Conservation (phyloP, 345 rosid species). For the Carallia brachiata region DNA sequence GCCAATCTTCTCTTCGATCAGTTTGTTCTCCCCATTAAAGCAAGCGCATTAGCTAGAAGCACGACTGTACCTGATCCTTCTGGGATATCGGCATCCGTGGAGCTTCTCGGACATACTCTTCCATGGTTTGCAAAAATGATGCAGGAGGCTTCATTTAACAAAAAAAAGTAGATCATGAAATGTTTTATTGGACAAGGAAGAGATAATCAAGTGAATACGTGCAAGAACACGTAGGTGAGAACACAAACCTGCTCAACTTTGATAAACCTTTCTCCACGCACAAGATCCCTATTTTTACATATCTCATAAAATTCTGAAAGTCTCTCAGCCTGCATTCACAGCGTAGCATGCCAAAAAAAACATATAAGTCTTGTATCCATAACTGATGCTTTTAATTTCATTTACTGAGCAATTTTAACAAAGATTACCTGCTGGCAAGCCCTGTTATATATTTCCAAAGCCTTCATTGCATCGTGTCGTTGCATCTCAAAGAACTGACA, state of each 20-base stretch:
- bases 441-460: conserved; percentile 41
- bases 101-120: conserved; percentile 32
- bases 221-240: not conserved
- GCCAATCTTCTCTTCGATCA: not conserved
- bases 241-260: conserved; percentile 33
- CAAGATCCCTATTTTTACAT: conserved; percentile 23
- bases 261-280: conserved; percentile 22
- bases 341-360: not conserved
- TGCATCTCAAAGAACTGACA: conserved; percentile 42
- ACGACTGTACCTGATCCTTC: conserved; percentile 69
- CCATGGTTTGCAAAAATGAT: conserved; percentile 37
- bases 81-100: conserved; percentile 42
- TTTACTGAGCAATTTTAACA: conserved; percentile 14
- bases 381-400: not conserved
- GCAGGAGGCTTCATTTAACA: conserved; percentile 33
- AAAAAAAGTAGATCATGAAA: conserved; percentile 6
- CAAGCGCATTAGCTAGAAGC: conserved; percentile 3
- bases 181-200: not conserved
- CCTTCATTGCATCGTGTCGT: conserved; percentile 26
- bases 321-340: conserved; percentile 29
- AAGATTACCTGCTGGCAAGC: conserved; percentile 73
- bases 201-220: not conserved
- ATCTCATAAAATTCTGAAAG: conserved; percentile 37
- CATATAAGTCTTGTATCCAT: not conserved
- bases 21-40: conserved; percentile 3